Conservation (phyloP, 208 protist species). For the Crithidia sp. region DNA sequence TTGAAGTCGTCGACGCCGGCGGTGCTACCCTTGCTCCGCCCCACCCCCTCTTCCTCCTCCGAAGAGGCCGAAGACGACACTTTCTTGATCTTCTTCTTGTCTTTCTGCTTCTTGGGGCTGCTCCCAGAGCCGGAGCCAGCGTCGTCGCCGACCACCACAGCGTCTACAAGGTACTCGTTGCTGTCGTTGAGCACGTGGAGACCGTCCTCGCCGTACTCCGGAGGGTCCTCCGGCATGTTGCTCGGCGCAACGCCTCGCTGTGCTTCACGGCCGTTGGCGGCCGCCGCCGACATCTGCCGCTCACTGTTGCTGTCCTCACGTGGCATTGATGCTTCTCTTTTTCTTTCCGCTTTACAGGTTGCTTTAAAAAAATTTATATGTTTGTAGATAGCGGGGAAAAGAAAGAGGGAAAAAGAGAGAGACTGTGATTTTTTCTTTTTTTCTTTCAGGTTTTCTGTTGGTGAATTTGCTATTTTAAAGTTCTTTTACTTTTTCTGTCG, state of each 20-base stretch:
- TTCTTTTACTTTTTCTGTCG: too few species aligned
- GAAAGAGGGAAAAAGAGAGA: too few species aligned
- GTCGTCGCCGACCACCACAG: not conserved
- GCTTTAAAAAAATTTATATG: too few species aligned
- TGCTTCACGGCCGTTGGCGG: not conserved
- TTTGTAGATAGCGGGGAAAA: too few species aligned
- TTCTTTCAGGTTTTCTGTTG: too few species aligned
- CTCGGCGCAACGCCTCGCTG: not conserved
- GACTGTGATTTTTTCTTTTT: too few species aligned
- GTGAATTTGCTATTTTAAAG: too few species aligned
- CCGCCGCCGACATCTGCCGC: not conserved
- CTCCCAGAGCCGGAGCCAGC: not conserved
- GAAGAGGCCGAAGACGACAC: not conserved
- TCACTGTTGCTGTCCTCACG: not conserved
- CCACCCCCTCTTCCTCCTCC: not conserved
- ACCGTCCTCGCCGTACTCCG: slow-evolving; percentile 45
- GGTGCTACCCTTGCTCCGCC: not conserved
- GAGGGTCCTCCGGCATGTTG: slow-evolving; percentile 44
- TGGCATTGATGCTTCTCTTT: not conserved
- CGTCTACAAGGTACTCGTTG: slow-evolving; percentile 18
- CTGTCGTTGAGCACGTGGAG: slow-evolving; percentile 38
- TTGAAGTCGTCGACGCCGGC: slow-evolving; percentile 9
- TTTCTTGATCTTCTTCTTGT: slow-evolving; percentile 4
- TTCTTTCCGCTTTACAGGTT: too few species aligned
- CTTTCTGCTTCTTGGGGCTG: not conserved